Percentiles rank a stretch among this genome's conserved stretches.
Evolutionary conservation across 2,329 filamentous ascomycete genomes (phyloP).

Genomic region (Trichoderma endophyticum): DNA sequence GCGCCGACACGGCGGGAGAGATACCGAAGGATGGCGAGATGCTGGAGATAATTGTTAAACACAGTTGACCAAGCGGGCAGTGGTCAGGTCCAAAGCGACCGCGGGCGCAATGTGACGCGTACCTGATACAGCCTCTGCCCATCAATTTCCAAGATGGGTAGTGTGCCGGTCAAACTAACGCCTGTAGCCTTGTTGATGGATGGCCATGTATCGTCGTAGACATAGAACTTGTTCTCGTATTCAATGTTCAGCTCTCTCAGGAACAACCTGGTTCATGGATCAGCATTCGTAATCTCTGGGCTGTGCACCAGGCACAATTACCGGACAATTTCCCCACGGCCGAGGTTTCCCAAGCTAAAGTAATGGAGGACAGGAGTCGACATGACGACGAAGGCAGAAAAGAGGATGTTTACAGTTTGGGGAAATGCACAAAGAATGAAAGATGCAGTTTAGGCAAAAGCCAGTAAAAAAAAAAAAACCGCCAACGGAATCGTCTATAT

Average conservation of each 20-base stretch:
- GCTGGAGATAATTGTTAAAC: not conserved
- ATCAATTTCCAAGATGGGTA: constrained; percentile 38
- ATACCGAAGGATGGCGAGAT: constrained; percentile 33
- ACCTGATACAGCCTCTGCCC: constrained; percentile 28
- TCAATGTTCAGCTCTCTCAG: constrained; percentile 21
- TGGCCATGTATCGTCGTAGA: constrained; percentile 26
- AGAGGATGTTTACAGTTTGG: not conserved
- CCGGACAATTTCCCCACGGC: constrained; percentile 8
- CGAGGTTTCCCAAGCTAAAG: constrained; percentile 2
- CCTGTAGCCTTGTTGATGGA: constrained; percentile 27
- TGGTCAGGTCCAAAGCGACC: constrained; percentile 24
- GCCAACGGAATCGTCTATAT: not conserved
- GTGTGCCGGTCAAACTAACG: constrained; percentile 30
- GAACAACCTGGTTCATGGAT: constrained; percentile 1
- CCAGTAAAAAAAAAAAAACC: not conserved
- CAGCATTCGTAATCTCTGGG: not conserved
- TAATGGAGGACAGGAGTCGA: constrained; percentile 1
- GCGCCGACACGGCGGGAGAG: constrained; percentile 32
- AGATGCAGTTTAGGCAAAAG: not conserved
- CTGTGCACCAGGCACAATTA: not conserved
- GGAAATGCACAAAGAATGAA: not conserved
- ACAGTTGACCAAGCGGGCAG: constrained; percentile 21
- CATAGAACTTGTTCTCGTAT: constrained; percentile 29
- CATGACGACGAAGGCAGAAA: not conserved
- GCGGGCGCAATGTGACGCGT: constrained; percentile 5